A percentile compares a stretch with the other conserved stretches of the same genome.
These are phyloP conservation scores for Lodderomyces orthopsilosis DNA, from an alignment of 1,139 yeast genomes.

Conservation along the genomic window DNA sequence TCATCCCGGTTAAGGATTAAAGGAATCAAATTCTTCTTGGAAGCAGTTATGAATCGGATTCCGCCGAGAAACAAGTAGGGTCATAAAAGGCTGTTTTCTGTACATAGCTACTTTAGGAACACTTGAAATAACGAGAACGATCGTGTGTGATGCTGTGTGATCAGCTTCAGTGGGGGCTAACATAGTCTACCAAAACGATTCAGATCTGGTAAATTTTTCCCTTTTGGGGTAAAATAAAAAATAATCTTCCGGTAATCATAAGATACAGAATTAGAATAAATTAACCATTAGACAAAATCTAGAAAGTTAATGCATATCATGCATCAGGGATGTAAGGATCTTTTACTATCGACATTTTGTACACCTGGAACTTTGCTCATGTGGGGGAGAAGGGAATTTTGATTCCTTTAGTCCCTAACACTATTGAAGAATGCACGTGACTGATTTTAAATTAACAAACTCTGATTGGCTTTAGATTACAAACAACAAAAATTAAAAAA, in stretches of 20 bases:
- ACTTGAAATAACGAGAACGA: not conserved
- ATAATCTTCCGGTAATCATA: not conserved
- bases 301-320: not conserved
- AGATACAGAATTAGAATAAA: not conserved
- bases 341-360: too few species aligned
- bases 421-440: constrained; percentile 1
- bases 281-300: too few species aligned
- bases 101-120: too few species aligned
- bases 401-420: too few species aligned
- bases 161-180: not conserved
- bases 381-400: not conserved
- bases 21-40: too few species aligned
- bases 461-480: constrained; percentile 1
- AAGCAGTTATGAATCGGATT: not conserved
- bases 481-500: too few species aligned
- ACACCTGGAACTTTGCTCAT: too few species aligned
- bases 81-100: not conserved
- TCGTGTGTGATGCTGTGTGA: not conserved
- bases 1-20: too few species aligned
- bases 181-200: too few species aligned
- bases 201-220: not conserved
- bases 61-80: not conserved
- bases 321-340: too few species aligned
- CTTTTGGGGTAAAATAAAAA: not conserved
- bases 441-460: not conserved